Evolutionary conservation across 139 green algal species (phyloP), one percentile per base, ranked within the genome.

Genomic region (Tetradesmus obliquus): DNA sequence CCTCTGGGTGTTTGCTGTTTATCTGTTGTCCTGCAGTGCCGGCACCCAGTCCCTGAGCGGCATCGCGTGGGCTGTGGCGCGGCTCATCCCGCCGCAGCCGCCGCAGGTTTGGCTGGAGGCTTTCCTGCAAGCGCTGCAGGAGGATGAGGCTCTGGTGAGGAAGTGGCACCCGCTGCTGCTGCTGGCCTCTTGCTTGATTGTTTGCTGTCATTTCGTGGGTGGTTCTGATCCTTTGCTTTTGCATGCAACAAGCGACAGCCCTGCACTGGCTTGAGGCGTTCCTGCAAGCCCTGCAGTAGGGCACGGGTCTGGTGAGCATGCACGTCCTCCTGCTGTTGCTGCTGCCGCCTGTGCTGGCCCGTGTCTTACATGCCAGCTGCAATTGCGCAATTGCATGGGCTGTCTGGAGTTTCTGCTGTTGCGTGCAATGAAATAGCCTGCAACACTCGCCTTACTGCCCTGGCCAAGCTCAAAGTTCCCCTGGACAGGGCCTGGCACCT

Each of bases 1-100:
- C 7, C 53, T 89, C 10, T 24, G 19, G 17, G 13, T 60, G 60
- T 22, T 32, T 58, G n/a, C 54, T 88, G 83, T 74, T 15, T 88
- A 55, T 76, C 53, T 76, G 2, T 17, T 89, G n/a, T 81, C 58
- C 62, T 45, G 13, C 88, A 91, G 88, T 58, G 55, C 57, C 57
- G 54, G 82, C 69, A 58, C 19, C 22, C 84, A 88, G 82, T 45
- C 89, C 3, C 89, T 92, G 45, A 82, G 82, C 66, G 84, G n/a
- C 54, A 62, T 10, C 20, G 81, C 82, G 5, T 88, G 69, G 69
- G 82, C 80, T 17, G 24, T 92, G 53, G 53, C 82, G 1, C 66
- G 81, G 2, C 84, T 89, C 32, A 79, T 2, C 12, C 66, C 22
- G 32, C 66, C 22, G 32, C 17, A 17, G 10, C 89, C 82, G 13